Base-by-base conservation (phyloP, 192 early-diverging fungal genomes). In the Backusella australiensis region DNA sequence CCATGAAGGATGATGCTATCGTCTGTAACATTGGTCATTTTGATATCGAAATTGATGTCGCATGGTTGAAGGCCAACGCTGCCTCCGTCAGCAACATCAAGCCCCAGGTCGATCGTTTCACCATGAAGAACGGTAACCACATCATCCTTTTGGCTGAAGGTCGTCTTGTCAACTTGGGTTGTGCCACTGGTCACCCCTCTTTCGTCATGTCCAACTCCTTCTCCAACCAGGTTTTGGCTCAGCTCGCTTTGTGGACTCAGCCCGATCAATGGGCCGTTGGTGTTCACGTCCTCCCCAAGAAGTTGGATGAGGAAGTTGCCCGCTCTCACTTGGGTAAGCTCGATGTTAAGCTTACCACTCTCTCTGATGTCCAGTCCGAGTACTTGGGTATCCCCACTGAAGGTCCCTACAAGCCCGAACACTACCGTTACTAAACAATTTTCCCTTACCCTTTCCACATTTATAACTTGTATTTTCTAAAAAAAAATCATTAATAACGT, bases 11-110 rank as follows among this genome's bases (percentile, higher is more conserved):
- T 84, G 98, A 99, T 81, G 90, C 96, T 77, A 98, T 99, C 78
- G 96, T 99, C 77, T 98, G 98, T 95, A 99, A 99, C 92, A 99
- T 99, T 89, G 98, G 97, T 78, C 97, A 99, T 91, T 99, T 99
- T 77, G 97, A 99, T 89, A 91, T 96, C 82, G 97, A 99, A 89
- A 95, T 99, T 80, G 97, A 99, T 85, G 96, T 97, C 73, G 95
- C 95, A 72, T 99, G 97, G 97, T 87, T 99, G 81, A 97, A 96
- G 93, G 87, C 89, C 84, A 99, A 99, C 90, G 93, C 96, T 78
- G 85, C 82, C 75, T 86, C 86, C 77, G 86, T 88, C 84, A 92
- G 93, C 86, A 97, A 97, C 94, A 95, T 99, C 92, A 99, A 99
- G 93, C 92, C 96, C 78, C 96, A 97, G 86, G 98, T 99, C 72